Evolutionary conservation across 176 grass and related monocot species (phyloP).

Genomic region (Poa annua): DNA sequence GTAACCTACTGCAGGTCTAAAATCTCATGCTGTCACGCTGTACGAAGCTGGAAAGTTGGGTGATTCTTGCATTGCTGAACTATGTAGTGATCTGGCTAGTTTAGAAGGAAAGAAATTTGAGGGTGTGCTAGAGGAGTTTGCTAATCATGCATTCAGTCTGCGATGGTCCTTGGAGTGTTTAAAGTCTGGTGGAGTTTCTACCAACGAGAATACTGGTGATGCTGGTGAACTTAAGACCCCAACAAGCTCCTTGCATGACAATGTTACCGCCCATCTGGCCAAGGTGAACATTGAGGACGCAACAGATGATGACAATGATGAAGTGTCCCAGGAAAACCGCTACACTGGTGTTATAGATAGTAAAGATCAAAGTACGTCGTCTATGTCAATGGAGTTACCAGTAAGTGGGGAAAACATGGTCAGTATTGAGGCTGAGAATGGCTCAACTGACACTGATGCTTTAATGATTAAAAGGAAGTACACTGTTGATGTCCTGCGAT

Average conservation of each 20-base stretch:
- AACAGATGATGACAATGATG: conserved; percentile 25
- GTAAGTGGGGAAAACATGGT: conserved; percentile 39
- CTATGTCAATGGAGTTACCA: conserved; percentile 12
- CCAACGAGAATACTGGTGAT: conserved; percentile 39
- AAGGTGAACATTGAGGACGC: conserved; percentile 46
- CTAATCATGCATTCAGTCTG: conserved; percentile 94
- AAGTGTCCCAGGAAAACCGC: conserved; percentile 16
- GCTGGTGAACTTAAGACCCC: conserved; percentile 42
- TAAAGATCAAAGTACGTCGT: conserved; percentile 34
- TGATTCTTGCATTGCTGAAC: conserved; percentile 83
- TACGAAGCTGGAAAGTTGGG: conserved; percentile 99
- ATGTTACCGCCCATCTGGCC: conserved; percentile 31
- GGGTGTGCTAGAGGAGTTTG: conserved; percentile 95
- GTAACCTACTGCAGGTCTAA: conserved; percentile 74
- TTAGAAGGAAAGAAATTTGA: conserved; percentile 97
- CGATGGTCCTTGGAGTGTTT: conserved; percentile 87
- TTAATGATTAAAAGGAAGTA: conserved; percentile 87
- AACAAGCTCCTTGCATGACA: conserved; percentile 45
- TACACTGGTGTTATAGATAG: conserved; percentile 42
- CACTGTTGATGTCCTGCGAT: conserved; percentile 91
- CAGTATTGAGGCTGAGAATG: conserved; percentile 33
- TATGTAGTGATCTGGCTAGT: conserved; percentile 87
- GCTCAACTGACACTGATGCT: conserved; percentile 46
- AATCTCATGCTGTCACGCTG: conserved; percentile 97
- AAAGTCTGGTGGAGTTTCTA: conserved; percentile 74